Base-by-base conservation (phyloP, 1,284 basidiomycete species). In the Austropuccinia psidii region DNA sequence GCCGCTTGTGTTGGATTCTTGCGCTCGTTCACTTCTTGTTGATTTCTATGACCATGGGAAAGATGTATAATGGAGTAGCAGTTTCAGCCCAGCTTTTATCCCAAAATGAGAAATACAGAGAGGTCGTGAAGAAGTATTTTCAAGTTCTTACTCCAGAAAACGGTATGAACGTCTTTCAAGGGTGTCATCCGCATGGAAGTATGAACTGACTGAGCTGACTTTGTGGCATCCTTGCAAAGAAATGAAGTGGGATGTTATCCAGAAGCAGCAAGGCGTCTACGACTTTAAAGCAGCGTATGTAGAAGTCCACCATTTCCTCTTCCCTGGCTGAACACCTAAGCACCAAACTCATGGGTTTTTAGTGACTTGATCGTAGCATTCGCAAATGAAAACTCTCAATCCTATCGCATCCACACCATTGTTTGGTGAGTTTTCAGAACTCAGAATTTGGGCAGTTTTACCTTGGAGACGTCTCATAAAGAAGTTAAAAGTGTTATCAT, bases 221-320 rank as follows among this genome's bases (percentile, higher is more conserved):
- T 19, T 4, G 21, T 19, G 11, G 4, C 33, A 21, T n/a, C n/a
- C n/a, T n/a, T n/a, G n/a, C n/a, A n/a, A n/a, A 61, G 58, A 61
- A 45, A 61, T 61, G 58, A 61, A 61, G 24, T 61, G 58, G 58
- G 58, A 39, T 41, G 33, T 21, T n/a, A 39, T 39, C 15, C 21
- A 43, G 45, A 61, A 61, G 33, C 1, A n/a, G 2, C 58, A 4
- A n/a, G 58, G 58, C 15, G 31, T 43, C 19, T 27, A 43, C 8
- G 21, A 27, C 1, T 43, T 41, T 3, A 45, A 3, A 11, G 58
- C 35, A 35, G 39, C 39, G 58, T 61, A 17, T 43, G 58, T 43
- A 27, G 58, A 1, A 1, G 17, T 55, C n/a, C n/a, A n/a, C n/a
- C n/a, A n/a, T n/a, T n/a, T n/a, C n/a, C n/a, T n/a, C n/a, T n/a